phyloP scores from a whole-genome alignment of 176 grass and related monocot species.

The Zizania latifolia region DNA sequence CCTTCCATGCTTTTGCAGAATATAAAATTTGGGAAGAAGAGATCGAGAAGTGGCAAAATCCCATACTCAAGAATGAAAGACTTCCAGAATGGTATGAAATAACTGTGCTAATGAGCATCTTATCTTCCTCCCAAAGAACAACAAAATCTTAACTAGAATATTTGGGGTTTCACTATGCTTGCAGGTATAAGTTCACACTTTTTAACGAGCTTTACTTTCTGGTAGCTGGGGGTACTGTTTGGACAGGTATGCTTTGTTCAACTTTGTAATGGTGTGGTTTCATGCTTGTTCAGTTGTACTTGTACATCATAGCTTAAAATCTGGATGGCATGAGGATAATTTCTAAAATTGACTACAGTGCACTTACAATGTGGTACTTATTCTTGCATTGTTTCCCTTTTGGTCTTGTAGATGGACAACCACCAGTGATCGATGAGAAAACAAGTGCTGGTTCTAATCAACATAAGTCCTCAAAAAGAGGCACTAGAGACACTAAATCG shows the following conservation, averaged over 20 bases:
- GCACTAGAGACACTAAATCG: conserved; percentile 31
- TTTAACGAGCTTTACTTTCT: conserved; percentile 99
- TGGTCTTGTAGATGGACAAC: conserved; percentile 69
- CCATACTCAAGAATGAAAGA: conserved; percentile 69
- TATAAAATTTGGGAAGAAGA: conserved; percentile 96
- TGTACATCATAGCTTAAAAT: neutral
- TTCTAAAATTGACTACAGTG: neutral
- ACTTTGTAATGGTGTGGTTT: conserved; percentile 1
- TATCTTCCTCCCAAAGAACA: neutral
- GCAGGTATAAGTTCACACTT: conserved; percentile 98
- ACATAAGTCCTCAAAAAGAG: conserved; percentile 43
- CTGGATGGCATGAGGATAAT: neutral
- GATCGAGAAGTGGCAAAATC: conserved; percentile 98
- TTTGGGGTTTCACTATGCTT: neutral
- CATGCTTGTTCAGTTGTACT: conserved; percentile 1
- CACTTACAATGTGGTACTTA: neutral
- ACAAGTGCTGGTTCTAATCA: conserved; percentile 28
- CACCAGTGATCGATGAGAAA: conserved; percentile 59
- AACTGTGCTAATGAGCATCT: neutral
- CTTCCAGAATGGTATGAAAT: conserved; percentile 79
- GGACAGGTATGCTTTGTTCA: conserved; percentile 63
- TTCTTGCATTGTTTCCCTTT: conserved; percentile 4
- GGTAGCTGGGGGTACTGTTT: conserved; percentile 91
- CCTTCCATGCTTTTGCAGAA: conserved; percentile 41
- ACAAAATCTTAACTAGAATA: conserved; percentile 22